Conservation (phyloP, 2,329 filamentous ascomycete species). For the Eutypella sp. region DNA sequence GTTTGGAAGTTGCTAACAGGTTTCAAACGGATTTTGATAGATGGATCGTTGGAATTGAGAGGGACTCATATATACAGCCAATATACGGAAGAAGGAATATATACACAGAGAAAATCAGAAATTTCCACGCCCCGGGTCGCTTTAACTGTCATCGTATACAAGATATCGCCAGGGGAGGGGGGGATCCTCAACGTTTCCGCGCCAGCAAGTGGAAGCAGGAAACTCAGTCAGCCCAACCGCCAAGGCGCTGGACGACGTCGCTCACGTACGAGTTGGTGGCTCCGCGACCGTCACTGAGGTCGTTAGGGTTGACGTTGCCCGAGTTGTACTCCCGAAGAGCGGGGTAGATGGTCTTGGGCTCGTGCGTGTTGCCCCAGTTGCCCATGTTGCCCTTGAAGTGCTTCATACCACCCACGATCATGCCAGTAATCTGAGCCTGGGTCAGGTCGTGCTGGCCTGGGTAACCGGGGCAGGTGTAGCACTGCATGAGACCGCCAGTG, state of each 20-base stretch:
- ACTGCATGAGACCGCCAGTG: slow-evolving; percentile 37
- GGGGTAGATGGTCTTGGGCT: slow-evolving; percentile 30
- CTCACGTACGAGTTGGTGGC: slow-evolving; percentile 34
- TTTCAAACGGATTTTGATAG: too few relatives aligned
- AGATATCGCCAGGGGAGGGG: too few relatives aligned
- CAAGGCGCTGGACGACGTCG: slow-evolving; percentile 33
- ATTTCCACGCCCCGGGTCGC: too few relatives aligned
- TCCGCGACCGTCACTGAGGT: slow-evolving; percentile 31
- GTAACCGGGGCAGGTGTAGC: slow-evolving; percentile 12
- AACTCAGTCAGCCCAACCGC: slow-evolving; percentile 30
- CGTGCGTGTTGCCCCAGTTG: slow-evolving; percentile 22
- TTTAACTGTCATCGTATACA: too few relatives aligned
- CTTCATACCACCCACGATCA: slow-evolving; percentile 26
- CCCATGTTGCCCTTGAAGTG: slow-evolving; percentile 25
- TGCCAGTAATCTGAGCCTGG: slow-evolving; percentile 24
- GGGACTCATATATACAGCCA: too few relatives aligned
- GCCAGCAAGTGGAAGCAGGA: too few relatives aligned
- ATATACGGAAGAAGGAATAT: too few relatives aligned
- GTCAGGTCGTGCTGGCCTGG: not conserved
- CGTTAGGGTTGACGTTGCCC: slow-evolving; percentile 27
- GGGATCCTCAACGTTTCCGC: too few relatives aligned
- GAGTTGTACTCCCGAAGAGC: slow-evolving; percentile 37
- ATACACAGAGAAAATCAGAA: too few relatives aligned
- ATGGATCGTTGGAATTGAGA: too few relatives aligned
- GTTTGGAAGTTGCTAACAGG: too few relatives aligned